Evolutionary conservation across 306 rosid species (phyloP).

Genomic region (Ziziphus jujuba): DNA sequence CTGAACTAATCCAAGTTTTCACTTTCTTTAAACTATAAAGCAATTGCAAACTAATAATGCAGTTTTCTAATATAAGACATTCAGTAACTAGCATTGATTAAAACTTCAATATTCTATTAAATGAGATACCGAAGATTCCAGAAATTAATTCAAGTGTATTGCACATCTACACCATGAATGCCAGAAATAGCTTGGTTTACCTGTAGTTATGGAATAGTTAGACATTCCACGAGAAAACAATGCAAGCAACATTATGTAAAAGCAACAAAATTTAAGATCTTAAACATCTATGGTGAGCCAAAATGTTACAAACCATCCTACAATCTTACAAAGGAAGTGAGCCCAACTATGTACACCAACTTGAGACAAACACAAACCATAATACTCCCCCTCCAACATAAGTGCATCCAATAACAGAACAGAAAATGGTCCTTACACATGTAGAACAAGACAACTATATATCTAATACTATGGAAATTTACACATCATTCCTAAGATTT

Average conservation of each 20-base stretch:
- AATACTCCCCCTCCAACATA: too few species aligned
- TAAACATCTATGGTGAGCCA: not conserved
- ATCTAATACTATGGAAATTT: too few species aligned
- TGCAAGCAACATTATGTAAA: not conserved
- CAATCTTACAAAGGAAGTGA: not conserved
- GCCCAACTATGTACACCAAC: not conserved
- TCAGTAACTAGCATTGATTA: slow-evolving; percentile 11
- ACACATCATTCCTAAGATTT: too few species aligned
- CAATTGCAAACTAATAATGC: slow-evolving; percentile 6
- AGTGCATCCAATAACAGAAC: too few species aligned
- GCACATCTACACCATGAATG: slow-evolving; percentile 75
- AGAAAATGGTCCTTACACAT: too few species aligned
- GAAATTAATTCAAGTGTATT: slow-evolving; percentile 78
- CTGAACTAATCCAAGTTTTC: too few species aligned
- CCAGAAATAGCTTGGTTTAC: slow-evolving; percentile 84
- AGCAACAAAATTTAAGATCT: not conserved
- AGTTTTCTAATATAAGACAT: slow-evolving; percentile 13
- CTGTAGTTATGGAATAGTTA: slow-evolving; percentile 51
- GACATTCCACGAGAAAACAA: not conserved
- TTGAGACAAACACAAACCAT: too few species aligned
- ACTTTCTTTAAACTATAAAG: slow-evolving; percentile 25
- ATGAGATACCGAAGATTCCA: slow-evolving; percentile 73
- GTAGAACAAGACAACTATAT: too few species aligned
- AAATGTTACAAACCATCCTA: not conserved
- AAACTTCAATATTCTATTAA: slow-evolving; percentile 14